Evolutionary conservation across 1,284 basidiomycete genomes (phyloP).

Genomic region (Pseudozyma sp.): DNA sequence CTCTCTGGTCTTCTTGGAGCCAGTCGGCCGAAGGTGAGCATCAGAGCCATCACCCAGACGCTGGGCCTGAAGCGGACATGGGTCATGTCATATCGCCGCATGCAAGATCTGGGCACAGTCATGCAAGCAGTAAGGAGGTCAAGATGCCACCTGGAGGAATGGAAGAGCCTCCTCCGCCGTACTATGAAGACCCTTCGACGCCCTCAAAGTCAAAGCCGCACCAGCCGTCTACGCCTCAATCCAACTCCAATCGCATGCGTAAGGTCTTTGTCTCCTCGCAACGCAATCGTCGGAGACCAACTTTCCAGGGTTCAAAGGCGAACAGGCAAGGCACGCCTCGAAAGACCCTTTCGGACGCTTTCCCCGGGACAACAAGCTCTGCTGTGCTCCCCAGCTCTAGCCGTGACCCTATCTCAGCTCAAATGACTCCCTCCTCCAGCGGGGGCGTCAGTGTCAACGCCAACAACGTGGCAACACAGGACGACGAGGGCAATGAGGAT

Average conservation of each 20-base stretch:
- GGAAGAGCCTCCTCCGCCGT: conserved; percentile 52
- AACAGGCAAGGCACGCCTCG: conserved; percentile 31
- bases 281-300: conserved; percentile 35
- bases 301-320: conserved; percentile 35
- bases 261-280: conserved; percentile 50
- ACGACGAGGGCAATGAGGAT: neutral
- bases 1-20: conserved; percentile 54
- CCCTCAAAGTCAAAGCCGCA: conserved; percentile 4
- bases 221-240: conserved; percentile 16
- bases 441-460: neutral
- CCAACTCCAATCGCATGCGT: conserved; percentile 18
- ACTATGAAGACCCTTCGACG: conserved; percentile 25
- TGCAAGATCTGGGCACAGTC: neutral
- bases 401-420: neutral
- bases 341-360: conserved; percentile 21
- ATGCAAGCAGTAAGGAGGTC: conserved; percentile 1
- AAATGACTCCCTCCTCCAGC: neutral
- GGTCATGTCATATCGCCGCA: conserved; percentile 30
- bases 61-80: conserved; percentile 30
- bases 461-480: neutral
- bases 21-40: conserved; percentile 23
- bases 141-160: conserved; percentile 23
- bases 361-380: neutral
- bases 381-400: neutral
- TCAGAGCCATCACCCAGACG: conserved; percentile 30